Base-by-base conservation (phyloP, 805 yeast species). In the Candida insectalens region DNA sequence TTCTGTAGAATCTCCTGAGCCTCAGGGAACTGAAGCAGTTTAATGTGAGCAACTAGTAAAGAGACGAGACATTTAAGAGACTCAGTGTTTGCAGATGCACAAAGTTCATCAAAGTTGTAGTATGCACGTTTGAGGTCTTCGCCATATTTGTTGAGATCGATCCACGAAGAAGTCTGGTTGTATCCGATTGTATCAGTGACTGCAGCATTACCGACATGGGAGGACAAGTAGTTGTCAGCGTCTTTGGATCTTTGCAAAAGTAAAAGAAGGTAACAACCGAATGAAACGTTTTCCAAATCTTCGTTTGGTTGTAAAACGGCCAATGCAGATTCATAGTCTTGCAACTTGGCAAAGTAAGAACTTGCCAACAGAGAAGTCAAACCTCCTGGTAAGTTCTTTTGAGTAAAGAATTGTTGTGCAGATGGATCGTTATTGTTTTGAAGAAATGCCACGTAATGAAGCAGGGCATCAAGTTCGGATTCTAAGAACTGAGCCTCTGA, bases 91-190 rank as follows among this genome's bases (percentile, higher is more conserved):
- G 67, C 63, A 22, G 73, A 69, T 38, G 81, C 76, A 28, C 85
- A 65, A 37, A 82, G 63, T 59, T 89, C 98, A 57, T 89, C 96
- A 53, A 69, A 82, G 50, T 80, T 77, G 52, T 77, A 81, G 55
- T 69, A 68, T 15, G 65, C 55, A 8, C 69, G 62, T 46, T 65
- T 64, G 38, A 60, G 69, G 42, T 62, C 55, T 29, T 65, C 69
- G 19, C 55, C 49, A 14, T 29, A 30, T 15, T 37, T 35, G 19
- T 30, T 31, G 17, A 53, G 34, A 29, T 54, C 56, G 17, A 40
- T 39, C 75, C 88, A 83, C 12, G 94, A 75, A 53, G 84, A 94
- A 20, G 85, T 73, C 21, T 85, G 67, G 46, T 84, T 88, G 54
- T 73, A 74, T 30, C 83, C 71, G 23, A 88, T 70, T 43, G 76